A percentile compares a stretch with the other conserved stretches of the same genome.
Conservation (phyloP, 2,329 filamentous ascomycete genomes). For the Coniochaeta hoffmannii region DNA sequence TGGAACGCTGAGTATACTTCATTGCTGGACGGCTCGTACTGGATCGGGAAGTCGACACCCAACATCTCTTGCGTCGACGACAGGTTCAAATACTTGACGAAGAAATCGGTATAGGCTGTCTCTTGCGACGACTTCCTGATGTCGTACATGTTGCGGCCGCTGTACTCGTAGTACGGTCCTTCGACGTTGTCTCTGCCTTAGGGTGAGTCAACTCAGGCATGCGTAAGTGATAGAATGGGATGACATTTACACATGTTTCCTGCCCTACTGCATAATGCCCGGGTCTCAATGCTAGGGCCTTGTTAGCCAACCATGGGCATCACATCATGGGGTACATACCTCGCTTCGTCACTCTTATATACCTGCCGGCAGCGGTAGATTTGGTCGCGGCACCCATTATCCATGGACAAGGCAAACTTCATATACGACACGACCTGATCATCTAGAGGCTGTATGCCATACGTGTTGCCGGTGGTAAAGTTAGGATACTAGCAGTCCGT, state of each 20-base stretch:
- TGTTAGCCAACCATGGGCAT: background rate
- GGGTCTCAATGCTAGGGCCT: slow-evolving; percentile 3
- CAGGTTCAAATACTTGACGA: slow-evolving; percentile 50
- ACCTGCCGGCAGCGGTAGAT: slow-evolving; percentile 23
- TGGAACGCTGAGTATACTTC: slow-evolving; percentile 34
- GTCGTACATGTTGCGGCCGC: slow-evolving; percentile 44
- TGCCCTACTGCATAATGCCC: slow-evolving; percentile 41
- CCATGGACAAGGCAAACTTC: slow-evolving; percentile 9
- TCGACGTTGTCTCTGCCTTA: slow-evolving; percentile 45
- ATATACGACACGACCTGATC: slow-evolving; percentile 6
- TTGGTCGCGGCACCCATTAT: slow-evolving; percentile 38
- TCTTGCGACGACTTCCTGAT: slow-evolving; percentile 42
- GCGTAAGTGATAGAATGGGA: background rate
- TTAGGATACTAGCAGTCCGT: slow-evolving; percentile 14
- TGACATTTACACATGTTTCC: slow-evolving; percentile 34
- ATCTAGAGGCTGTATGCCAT: slow-evolving; percentile 14
- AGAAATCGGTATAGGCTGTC: slow-evolving; percentile 49
- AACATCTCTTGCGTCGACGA: slow-evolving; percentile 44
- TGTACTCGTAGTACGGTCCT: slow-evolving; percentile 32
- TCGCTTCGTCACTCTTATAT: background rate
- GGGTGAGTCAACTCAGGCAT: background rate
- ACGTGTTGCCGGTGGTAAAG: slow-evolving; percentile 43
- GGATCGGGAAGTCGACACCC: slow-evolving; percentile 45
- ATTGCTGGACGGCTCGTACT: slow-evolving; percentile 32
- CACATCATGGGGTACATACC: background rate